Evolutionary conservation across 2,329 filamentous ascomycete genomes (phyloP), one percentile per base, ranked within the genome.

Genomic region (Xylariomycetidae sp.): DNA sequence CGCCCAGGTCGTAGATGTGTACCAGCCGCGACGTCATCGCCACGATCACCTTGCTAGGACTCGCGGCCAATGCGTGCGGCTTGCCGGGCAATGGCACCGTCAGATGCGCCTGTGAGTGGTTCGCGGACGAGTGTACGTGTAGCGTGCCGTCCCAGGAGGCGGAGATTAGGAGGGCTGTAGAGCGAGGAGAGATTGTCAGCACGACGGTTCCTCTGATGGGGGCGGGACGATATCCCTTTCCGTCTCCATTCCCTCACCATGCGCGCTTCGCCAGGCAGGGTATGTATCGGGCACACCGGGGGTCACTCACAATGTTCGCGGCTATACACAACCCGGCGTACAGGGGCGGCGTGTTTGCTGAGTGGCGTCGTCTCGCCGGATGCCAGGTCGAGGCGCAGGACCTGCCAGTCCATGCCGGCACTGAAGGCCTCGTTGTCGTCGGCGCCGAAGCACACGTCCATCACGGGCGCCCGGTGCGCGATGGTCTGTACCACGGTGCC

Each of bases 11-110:
- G 72, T 95, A 96, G 59, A 98, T 95, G 66, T 92, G 81, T 40
- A 95, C 79, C n/a, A 89, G 77, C 35, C 92, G 84, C 34, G 85
- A 85, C 3, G 89, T 85, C 92, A 98, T 96, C 46, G 89, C 89
- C 37, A 98, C 86, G 25, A 98, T 87, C 7, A 95, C 73, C 59
- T 93, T 95, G 32, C 85, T 73, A 3, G 74, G 70, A 51, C 73
- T 88, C 31, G 83, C 70, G 22, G 88, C 84, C 29, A 96, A 70
- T 10, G 89, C 89, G 60, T 95, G 94, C 1, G 88, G 87, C 60
- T 95, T 98, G 18, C 80, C 83, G 1, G 85, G 86, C 15, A 95
- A 79, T 3, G 72, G 63, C 35, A 95, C 72, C 27, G 67, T 73
- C 27, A 82, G 72, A n/a, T 77, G 77, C 19, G 61, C 49, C 46